phyloP scores from a whole-genome alignment of 139 green algal species.

The Pseudopediastrum boryanum region DNA sequence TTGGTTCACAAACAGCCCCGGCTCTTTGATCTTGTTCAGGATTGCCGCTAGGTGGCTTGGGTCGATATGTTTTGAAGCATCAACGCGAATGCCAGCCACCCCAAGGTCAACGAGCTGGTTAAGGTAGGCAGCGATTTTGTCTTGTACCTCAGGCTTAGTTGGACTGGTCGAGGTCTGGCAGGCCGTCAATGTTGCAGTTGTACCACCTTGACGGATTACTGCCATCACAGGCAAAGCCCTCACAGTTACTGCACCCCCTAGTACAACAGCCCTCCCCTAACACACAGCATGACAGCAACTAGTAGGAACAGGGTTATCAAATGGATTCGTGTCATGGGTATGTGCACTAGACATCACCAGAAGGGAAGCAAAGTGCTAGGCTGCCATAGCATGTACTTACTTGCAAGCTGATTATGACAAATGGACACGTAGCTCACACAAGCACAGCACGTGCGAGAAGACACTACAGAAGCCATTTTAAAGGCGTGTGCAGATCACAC shows the following conservation, averaged over 20 bases:
- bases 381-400: no score
- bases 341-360: no score
- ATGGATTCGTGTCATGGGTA: no score
- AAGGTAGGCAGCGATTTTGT: not conserved
- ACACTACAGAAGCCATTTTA: no score
- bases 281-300: not conserved
- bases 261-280: not conserved
- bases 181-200: conserved; percentile 15
- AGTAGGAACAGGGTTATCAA: no score
- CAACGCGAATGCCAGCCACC: conserved; percentile 2
- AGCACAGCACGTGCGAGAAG: no score
- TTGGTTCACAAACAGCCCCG: conserved; percentile 16
- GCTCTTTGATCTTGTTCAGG: conserved; percentile 4
- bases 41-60: not conserved
- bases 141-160: not conserved
- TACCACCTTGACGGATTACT: not conserved
- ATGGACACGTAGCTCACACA: no score
- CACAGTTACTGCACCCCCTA: conserved; percentile 5
- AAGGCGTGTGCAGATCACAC: no score
- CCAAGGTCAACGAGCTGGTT: conserved; percentile 2
- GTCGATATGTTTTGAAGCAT: conserved; percentile 23
- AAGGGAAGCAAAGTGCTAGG: no score
- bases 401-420: no score
- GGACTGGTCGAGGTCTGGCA: not conserved
- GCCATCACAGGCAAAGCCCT: not conserved